Evolutionary conservation across 345 rosid genomes (phyloP).

Genomic region (Eucalyptus caleyi): DNA sequence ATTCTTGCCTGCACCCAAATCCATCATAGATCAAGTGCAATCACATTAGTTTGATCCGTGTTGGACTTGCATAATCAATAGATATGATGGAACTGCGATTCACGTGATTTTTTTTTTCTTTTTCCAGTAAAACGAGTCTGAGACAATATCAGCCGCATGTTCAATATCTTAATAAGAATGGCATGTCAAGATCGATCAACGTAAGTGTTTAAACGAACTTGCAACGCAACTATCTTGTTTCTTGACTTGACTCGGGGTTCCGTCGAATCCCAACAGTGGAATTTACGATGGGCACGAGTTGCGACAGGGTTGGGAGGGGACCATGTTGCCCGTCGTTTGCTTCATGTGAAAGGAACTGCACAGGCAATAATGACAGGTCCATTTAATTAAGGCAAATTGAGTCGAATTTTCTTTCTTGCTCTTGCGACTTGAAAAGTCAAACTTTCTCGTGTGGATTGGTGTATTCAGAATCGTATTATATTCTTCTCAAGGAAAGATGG

Average conservation of each 20-base stretch:
- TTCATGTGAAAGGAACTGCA: neutral
- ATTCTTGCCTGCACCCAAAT: neutral
- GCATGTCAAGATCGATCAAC: neutral
- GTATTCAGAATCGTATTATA: neutral
- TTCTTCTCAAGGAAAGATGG: neutral
- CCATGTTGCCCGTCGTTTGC: neutral
- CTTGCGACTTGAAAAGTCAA: neutral
- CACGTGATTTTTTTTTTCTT: neutral
- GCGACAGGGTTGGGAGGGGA: neutral
- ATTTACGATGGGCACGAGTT: neutral
- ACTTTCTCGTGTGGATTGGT: neutral
- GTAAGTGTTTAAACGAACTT: neutral
- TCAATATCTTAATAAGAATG: neutral
- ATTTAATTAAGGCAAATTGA: neutral
- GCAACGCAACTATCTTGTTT: neutral
- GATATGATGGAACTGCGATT: neutral
- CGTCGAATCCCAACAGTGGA: neutral
- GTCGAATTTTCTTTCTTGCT: neutral
- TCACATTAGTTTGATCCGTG: neutral
- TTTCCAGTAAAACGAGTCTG: neutral
- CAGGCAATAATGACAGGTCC: neutral
- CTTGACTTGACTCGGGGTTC: neutral
- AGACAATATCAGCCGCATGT: neutral
- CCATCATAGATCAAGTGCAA: neutral
- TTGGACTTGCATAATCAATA: neutral